Percentiles rank a stretch among this genome's conserved stretches.
Conservation (phyloP, 164 flowering plant species). For the Magnolia officinalis region DNA sequence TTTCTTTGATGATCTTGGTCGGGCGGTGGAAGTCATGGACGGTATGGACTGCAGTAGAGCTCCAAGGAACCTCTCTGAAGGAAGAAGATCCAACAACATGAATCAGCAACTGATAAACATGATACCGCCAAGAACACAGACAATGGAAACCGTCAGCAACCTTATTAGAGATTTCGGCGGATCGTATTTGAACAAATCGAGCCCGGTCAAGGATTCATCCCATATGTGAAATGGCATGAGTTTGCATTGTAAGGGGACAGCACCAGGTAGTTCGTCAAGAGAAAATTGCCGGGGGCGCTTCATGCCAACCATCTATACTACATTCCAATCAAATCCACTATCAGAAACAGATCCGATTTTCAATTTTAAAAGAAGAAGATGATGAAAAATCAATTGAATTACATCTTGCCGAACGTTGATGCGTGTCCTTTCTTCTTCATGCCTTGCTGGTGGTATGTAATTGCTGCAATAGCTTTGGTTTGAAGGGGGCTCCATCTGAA, state of each 20-base stretch:
- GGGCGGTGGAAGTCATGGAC: neutral
- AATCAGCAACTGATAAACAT: neutral
- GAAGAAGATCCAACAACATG: neutral
- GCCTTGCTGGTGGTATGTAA: constrained; percentile 27
- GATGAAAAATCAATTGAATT: neutral
- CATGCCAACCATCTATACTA: constrained; percentile 51
- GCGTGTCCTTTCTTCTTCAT: constrained; percentile 59
- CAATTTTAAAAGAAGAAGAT: neutral
- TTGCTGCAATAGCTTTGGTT: constrained; percentile 68
- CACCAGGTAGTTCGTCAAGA: neutral
- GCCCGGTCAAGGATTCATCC: neutral
- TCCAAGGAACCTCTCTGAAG: neutral
- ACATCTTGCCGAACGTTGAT: neutral
- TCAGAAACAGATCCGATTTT: constrained; percentile 10
- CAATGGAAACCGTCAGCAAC: neutral
- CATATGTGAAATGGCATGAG: neutral
- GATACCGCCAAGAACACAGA: neutral
- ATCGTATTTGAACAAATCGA: neutral
- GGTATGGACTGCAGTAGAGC: neutral
- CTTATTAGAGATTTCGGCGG: neutral
- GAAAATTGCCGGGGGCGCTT: constrained; percentile 63
- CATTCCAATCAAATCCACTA: constrained; percentile 28
- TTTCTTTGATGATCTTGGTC: neutral
- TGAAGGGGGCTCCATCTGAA: constrained; percentile 92
- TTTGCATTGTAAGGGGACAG: constrained; percentile 34